Base-by-base conservation (phyloP, 2,329 filamentous ascomycete genomes). In the Hortaea sp. region DNA sequence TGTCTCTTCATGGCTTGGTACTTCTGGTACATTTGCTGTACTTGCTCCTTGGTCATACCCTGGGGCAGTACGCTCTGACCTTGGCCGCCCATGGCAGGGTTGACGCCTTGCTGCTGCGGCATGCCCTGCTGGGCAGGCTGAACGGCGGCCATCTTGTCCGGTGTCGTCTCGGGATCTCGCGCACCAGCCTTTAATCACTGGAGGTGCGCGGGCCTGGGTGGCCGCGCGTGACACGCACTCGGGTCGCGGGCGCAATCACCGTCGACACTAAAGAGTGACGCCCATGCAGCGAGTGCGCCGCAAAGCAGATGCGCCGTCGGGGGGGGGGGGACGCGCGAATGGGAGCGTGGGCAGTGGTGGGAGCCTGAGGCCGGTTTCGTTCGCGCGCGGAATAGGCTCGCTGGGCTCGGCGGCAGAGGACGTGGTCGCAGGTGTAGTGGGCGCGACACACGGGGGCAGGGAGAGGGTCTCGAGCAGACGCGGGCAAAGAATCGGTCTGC, bases 1-100 rank as follows among this genome's bases (percentile, higher is more conserved):
- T 83, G 77, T 46, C 85, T 78, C 68, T 90, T 92, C 85, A 97
- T 88, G 65, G 86, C 80, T 62, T 85, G 84, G 55, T 85, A 92
- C 76, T 87, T 88, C 89, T 73, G 69, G 53, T 76, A 85, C 56
- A 85, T 76, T 59, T 88, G 84, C 66, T 89, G 84, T 38, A 88
- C 77, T 63, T 88, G 81, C 61, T 88, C 81, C 60, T 83, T 83
- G 47, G 79, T 89, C 60, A 88, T 73, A 64, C 81, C 81, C 32
- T 75, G 70, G 46, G 58, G 58, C 47, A 61, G 49, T 28, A 60
- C 53, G 32, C 49, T 45, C 44, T 29, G 20, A 46, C 43, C 41
- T 42, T 42, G 40, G 44, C 43, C 41, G 39, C 30, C 39, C 41
- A 44, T 43, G 48, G 27, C 44, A 20, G 49, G 41, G 42, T 53